phyloP scores from a whole-genome alignment of 768 basidiomycete genomes.

The Chalciporus pseudorubinellus region DNA sequence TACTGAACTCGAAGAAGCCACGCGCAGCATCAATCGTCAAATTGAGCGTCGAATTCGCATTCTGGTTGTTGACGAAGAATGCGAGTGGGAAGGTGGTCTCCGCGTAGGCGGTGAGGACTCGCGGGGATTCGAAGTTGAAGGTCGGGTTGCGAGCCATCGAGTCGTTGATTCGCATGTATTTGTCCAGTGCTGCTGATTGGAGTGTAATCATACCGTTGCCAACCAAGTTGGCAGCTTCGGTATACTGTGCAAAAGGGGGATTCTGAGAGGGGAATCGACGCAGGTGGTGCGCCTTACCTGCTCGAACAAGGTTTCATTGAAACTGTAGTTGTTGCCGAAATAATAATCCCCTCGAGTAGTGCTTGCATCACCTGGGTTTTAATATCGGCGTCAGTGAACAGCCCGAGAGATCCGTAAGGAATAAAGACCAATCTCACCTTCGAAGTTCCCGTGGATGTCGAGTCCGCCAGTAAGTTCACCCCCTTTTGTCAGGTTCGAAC shows the following conservation, averaged over 20 bases:
- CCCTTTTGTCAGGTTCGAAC: constrained; percentile 18
- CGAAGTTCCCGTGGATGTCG: constrained; percentile 24
- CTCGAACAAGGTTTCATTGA: constrained; percentile 27
- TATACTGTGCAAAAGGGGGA: constrained; percentile 5
- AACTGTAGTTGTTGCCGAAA: constrained; percentile 24
- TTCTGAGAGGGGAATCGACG: too few species aligned
- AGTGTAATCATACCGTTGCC: constrained; percentile 20
- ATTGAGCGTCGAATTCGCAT: constrained; percentile 14
- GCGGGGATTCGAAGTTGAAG: constrained; percentile 20
- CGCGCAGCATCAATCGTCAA: constrained; percentile 14
- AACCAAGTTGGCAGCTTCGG: constrained; percentile 15
- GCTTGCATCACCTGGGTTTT: constrained; percentile 21
- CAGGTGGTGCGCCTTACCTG: background rate
- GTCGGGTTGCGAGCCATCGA: constrained; percentile 26
- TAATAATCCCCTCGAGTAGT: constrained; percentile 26
- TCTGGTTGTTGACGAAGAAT: constrained; percentile 26
- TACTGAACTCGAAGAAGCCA: constrained; percentile 19
- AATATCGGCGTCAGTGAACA: background rate
- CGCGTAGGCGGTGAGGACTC: constrained; percentile 20
- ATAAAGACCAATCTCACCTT: constrained; percentile 18
- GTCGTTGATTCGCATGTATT: constrained; percentile 22
- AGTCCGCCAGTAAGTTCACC: constrained; percentile 16
- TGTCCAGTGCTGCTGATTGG: constrained; percentile 22
- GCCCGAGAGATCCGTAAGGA: too few species aligned
- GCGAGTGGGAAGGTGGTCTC: constrained; percentile 25